Conservation (phyloP, 148 eudicot species). For the Heliosperma pusillum region DNA sequence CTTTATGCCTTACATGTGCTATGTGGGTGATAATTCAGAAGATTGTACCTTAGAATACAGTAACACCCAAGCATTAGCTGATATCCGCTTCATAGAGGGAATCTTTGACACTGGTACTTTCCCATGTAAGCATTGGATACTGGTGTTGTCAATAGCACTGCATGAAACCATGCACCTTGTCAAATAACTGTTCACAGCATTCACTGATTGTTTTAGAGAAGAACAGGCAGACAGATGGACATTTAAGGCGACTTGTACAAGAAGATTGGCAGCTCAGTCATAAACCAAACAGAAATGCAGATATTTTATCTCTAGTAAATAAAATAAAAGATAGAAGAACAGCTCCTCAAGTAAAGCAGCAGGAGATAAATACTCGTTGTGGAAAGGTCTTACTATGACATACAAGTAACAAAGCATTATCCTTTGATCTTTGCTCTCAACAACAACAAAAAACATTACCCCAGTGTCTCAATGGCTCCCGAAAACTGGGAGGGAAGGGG, state of each 20-base stretch:
- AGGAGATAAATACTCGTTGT: not conserved
- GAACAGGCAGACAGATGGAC: not conserved
- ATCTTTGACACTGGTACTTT: conserved; percentile 79
- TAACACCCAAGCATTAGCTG: conserved; percentile 73
- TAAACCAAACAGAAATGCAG: not conserved
- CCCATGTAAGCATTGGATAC: conserved; percentile 72
- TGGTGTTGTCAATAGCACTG: conserved; percentile 75
- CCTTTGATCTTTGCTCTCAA: not conserved
- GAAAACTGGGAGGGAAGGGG: no score
- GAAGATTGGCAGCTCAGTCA: not conserved
- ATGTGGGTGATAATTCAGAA: not conserved
- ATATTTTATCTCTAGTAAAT: not conserved
- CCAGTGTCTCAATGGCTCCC: no score
- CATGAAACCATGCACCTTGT: conserved; percentile 30
- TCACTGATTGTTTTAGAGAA: not conserved
- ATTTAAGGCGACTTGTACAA: not conserved
- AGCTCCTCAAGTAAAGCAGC: not conserved
- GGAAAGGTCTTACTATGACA: not conserved
- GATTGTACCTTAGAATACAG: conserved; percentile 70
- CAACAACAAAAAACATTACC: no score
- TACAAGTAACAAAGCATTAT: not conserved
- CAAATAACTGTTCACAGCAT: not conserved
- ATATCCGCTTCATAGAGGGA: conserved; percentile 66
- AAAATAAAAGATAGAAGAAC: not conserved
- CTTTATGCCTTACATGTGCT: not conserved